Evolutionary conservation across 768 basidiomycete genomes (phyloP), one percentile per base, ranked within the genome.

Genomic region (Xerocomellus chrysenteron): DNA sequence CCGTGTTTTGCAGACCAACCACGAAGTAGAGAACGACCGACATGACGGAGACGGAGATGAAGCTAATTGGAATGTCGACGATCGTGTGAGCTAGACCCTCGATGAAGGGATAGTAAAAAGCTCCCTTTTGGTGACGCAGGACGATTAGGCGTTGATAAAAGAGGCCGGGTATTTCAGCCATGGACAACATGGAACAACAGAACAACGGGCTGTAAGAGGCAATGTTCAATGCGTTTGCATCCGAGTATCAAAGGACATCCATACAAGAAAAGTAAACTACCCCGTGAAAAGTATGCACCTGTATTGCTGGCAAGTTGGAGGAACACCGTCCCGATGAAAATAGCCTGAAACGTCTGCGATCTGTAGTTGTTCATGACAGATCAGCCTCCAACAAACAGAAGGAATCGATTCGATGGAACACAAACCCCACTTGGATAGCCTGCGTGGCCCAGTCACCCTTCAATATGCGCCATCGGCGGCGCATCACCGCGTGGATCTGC

Each of bases 91-190:
- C 78, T n/a, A 79, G 62, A 5, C 68, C 64, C 50, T 81, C 79
- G 21, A 79, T 68, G 63, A 78, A 81, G 2, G 80, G 79, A 54
- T 78, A 75, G 55, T 81, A 81, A 67, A 81, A 73, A 8, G 80
- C 80, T 3, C 73, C 74, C 33, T 67, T 70, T 19, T 70, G 66
- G 47, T 81, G 80, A n/a, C 78, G 71, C 11, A 67, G 62, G 10
- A 81, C 74, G 35, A 81, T 74, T 1, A 71, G 69, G 10, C 80
- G 76, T 55, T 78, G 79, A 19, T 64, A 46, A 59, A 78, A 81
- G 13, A 79, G 72, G 2, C 75, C 66, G 0, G 79, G 79, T 35
- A 81, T 76, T 60, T 82, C 81, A 33, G 86, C 75, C 78, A 87
- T 77, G 12, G 79, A 74, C 2, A 79, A 69, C 19, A 84, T 56